phyloP scores from a whole-genome alignment of 768 basidiomycete species.

The Collybiopsis confluens region DNA sequence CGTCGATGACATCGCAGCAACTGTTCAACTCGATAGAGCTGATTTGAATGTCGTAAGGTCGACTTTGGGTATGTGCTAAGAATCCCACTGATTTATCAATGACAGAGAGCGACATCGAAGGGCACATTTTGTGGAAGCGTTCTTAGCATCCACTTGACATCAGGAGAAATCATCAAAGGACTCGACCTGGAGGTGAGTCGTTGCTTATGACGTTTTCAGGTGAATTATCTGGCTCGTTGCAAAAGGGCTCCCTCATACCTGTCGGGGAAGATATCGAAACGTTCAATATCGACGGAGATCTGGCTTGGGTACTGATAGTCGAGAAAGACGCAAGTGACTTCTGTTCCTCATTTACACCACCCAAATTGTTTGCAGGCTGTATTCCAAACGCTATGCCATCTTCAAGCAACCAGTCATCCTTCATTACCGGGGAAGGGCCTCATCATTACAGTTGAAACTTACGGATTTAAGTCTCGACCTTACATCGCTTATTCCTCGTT shows the following conservation, averaged over 20 bases:
- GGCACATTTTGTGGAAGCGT: slow-evolving; percentile 76
- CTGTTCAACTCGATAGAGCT: slow-evolving; percentile 64
- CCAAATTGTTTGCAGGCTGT: slow-evolving; percentile 63
- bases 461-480: neutral
- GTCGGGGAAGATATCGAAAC: slow-evolving; percentile 64
- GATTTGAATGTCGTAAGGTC: slow-evolving; percentile 73
- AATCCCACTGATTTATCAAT: slow-evolving; percentile 5
- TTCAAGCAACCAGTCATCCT: slow-evolving; percentile 45
- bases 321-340: slow-evolving; percentile 79
- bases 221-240: too few relatives aligned
- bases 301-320: slow-evolving; percentile 80
- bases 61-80: neutral
- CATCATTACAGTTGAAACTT: slow-evolving; percentile 63
- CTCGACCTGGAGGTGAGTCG: slow-evolving; percentile 56
- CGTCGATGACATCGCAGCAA: slow-evolving; percentile 87
- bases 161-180: slow-evolving; percentile 46
- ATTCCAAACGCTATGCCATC: slow-evolving; percentile 80
- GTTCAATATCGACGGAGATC: slow-evolving; percentile 48
- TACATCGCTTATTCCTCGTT: neutral
- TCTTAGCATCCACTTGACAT: slow-evolving; percentile 51
- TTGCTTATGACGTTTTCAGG: too few relatives aligned
- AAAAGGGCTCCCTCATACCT: slow-evolving; percentile 79
- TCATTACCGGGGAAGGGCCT: slow-evolving; percentile 61
- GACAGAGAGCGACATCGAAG: slow-evolving; percentile 83
- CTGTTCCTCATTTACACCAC: neutral